Conservation (phyloP, 345 rosid genomes). For the Citrus inodora region DNA sequence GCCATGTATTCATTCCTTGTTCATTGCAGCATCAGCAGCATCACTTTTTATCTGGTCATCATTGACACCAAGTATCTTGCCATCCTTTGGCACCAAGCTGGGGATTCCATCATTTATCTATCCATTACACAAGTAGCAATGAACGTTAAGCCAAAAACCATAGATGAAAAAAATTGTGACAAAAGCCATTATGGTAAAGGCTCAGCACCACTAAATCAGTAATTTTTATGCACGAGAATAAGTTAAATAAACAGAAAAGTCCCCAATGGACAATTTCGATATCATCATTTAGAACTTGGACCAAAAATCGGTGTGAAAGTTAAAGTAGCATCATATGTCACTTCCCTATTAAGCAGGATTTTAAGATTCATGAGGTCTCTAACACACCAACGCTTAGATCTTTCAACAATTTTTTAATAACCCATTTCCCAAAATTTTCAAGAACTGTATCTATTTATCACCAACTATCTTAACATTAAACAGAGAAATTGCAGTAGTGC, state of each 20-base stretch:
- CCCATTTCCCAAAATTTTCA: not conserved
- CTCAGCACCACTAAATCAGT: not conserved
- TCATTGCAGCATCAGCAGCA: constrained; percentile 16
- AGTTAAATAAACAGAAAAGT: not conserved
- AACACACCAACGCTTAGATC: not conserved
- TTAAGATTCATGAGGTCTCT: not conserved
- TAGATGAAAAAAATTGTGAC: not conserved
- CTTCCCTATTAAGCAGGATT: not conserved
- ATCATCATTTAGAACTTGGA: not conserved
- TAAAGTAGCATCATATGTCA: not conserved
- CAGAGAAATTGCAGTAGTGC: not conserved
- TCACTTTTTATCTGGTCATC: constrained; percentile 18
- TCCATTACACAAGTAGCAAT: not conserved
- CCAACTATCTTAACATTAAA: not conserved
- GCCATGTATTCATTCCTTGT: not conserved
- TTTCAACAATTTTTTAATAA: not conserved
- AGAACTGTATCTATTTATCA: not conserved
- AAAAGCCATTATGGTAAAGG: not conserved
- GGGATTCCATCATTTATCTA: constrained; percentile 83
- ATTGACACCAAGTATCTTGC: constrained; percentile 56
- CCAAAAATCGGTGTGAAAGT: not conserved
- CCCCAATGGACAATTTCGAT: not conserved
- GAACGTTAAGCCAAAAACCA: not conserved
- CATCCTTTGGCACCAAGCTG: constrained; percentile 71
- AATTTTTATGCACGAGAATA: not conserved